Evolutionary conservation across 495 filamentous ascomycete genomes (phyloP).

Genomic region (Lasiosphaeria ovina): DNA sequence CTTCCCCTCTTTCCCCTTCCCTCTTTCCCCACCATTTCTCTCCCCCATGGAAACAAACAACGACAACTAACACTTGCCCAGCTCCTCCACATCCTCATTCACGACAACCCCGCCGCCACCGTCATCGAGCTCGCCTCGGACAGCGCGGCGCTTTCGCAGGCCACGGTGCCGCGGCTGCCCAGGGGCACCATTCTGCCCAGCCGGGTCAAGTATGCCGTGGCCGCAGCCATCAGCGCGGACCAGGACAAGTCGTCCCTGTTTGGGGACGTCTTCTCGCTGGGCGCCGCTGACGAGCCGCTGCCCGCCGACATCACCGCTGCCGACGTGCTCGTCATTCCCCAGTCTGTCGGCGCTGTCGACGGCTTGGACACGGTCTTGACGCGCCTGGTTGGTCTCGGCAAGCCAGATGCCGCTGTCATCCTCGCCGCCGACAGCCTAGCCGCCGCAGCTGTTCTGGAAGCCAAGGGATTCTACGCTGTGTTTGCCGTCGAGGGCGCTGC

Average conservation of each 20-base stretch:
- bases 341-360: no score
- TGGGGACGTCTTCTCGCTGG: no score
- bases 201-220: constrained; percentile 2
- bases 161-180: not conserved
- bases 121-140: not conserved
- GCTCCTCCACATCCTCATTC: constrained; percentile 1
- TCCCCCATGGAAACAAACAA: not conserved
- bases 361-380: no score
- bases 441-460: not conserved
- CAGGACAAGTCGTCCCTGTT: not conserved
- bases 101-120: not conserved
- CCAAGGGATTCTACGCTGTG: not conserved
- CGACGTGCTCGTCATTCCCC: no score
- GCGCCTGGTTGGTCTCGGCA: no score
- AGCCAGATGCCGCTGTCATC: no score
- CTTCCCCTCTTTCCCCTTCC: no score
- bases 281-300: no score
- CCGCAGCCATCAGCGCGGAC: not conserved
- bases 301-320: no score
- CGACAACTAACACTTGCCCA: not conserved
- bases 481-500: not conserved
- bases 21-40: no score
- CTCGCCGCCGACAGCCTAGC: no score
- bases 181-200: not conserved
- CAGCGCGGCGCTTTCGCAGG: not conserved